Percentiles rank a stretch among this genome's conserved stretches.
These are phyloP conservation scores for Onygena corvina DNA, from an alignment of 2,329 filamentous ascomycete species.

Conservation along the genomic window DNA sequence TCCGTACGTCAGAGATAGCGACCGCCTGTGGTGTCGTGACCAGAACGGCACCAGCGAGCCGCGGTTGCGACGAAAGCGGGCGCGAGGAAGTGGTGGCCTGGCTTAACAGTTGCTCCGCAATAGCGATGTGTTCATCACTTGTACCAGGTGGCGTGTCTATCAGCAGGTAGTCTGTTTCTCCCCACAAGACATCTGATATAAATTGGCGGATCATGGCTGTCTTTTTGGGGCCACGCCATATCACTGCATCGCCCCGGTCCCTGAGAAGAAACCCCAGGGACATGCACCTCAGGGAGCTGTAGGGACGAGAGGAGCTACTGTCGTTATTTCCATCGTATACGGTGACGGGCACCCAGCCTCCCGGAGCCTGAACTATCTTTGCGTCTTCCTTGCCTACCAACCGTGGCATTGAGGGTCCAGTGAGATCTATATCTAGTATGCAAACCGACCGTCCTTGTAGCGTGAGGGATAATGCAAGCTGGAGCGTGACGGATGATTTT, in stretches of 20 bases:
- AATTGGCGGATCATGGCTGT: slow-evolving; percentile 98
- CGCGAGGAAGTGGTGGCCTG: slow-evolving; percentile 1
- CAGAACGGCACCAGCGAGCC: slow-evolving; percentile 76
- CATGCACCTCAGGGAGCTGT: slow-evolving; percentile 54
- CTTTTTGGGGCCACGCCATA: slow-evolving; percentile 97
- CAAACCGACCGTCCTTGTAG: slow-evolving; percentile 79
- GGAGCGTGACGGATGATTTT: slow-evolving; percentile 94
- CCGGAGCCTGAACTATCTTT: slow-evolving; percentile 82
- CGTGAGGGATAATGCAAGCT: slow-evolving; percentile 80
- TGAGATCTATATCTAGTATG: slow-evolving; percentile 91
- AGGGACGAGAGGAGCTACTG: slow-evolving; percentile 8
- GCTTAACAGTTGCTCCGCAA: slow-evolving; percentile 68
- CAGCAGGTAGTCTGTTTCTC: slow-evolving; percentile 73
- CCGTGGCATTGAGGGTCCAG: slow-evolving; percentile 88
- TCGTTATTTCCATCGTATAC: slow-evolving; percentile 45
- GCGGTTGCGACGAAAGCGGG: slow-evolving; percentile 32
- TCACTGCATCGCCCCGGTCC: slow-evolving; percentile 75
- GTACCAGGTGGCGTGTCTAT: slow-evolving; percentile 95
- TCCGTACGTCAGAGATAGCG: slow-evolving; percentile 82
- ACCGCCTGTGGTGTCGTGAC: slow-evolving; percentile 95
- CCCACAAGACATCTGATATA: slow-evolving; percentile 80
- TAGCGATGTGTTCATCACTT: slow-evolving; percentile 90
- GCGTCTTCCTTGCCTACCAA: slow-evolving; percentile 81
- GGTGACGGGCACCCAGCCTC: slow-evolving; percentile 80
- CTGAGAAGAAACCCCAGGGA: slow-evolving; percentile 83